Percentiles rank a stretch among this genome's conserved stretches.
phyloP scores from a whole-genome alignment of 2,329 filamentous ascomycete genomes.

The Clarireedia sp. region DNA sequence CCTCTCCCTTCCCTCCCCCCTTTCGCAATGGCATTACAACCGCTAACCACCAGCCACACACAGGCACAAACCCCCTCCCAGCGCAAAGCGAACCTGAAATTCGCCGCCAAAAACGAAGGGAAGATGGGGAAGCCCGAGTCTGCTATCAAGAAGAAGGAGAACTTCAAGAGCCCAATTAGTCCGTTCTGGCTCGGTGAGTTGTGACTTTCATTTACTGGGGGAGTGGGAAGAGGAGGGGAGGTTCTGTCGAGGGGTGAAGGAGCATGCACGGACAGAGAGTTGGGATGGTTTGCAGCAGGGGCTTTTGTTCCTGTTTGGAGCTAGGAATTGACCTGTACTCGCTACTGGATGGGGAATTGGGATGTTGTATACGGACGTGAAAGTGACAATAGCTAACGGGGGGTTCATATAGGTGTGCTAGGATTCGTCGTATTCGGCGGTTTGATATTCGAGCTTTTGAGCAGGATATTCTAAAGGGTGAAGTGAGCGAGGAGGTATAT shows the following conservation, averaged over 20 bases:
- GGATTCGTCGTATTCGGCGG: slow-evolving; percentile 30
- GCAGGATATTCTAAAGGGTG: slow-evolving; percentile 25
- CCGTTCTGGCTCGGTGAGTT: slow-evolving; percentile 56
- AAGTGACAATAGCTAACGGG: background rate
- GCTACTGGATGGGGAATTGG: background rate
- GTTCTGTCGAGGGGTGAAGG: background rate
- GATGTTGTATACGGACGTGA: background rate
- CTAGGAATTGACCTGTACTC: too few relatives aligned
- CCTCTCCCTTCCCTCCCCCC: background rate
- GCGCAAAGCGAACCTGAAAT: slow-evolving; percentile 72
- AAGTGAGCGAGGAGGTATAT: background rate
- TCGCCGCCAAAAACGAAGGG: slow-evolving; percentile 62
- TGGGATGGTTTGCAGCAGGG: too few relatives aligned
- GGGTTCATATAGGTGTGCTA: slow-evolving; percentile 19
- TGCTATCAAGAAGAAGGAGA: slow-evolving; percentile 52
- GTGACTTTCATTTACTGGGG: background rate
- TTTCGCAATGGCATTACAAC: background rate
- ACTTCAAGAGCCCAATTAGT: slow-evolving; percentile 47
- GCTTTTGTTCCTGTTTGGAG: too few relatives aligned
- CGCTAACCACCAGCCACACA: background rate
- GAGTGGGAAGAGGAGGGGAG: background rate
- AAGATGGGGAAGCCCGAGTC: slow-evolving; percentile 68
- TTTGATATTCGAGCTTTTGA: slow-evolving; percentile 32
- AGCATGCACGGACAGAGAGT: background rate
- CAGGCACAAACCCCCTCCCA: slow-evolving; percentile 81